Evolutionary conservation across 2,329 filamentous ascomycete species (phyloP), one percentile per base, ranked within the genome.

Genomic region (Pseudonectria foliicola): DNA sequence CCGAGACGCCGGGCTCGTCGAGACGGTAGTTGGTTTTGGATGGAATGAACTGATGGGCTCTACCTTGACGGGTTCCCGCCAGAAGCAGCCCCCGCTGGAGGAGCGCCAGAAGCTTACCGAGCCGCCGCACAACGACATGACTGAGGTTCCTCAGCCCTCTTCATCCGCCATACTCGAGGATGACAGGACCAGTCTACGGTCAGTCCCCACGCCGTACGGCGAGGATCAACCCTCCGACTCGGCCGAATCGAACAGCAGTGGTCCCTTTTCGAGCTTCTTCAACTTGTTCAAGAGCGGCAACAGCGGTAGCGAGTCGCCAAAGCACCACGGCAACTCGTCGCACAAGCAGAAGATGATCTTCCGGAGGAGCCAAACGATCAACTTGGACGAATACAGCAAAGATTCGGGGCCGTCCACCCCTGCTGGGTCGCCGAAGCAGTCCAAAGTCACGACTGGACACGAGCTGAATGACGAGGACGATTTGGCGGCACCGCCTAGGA

Each of bases 11-110:
- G 90, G 90, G 1, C 67, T 96, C 18, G 85, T 98, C 25, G 89
- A 93, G 34, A 95, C 89, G 0, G 80, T 96, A 44, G 87, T 92
- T 21, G 86, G 85, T 36, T 95, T 90, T 71, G 90, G 92, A 3
- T 95, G 89, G 85, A 85, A 87, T 7, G 92, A 98, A 60, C 64
- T 98, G 37, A 95, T 86, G 0, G 78, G 78, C 13, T 64, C 81
- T n/a, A 84, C 77, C 44, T 67, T 73, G 52, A 68, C 49, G 3
- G 53, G 61, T 11, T 59, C 68, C 6, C 59, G 63, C 21, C 64
- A 61, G n/a, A 62, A 59, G n/a, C 62, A 68, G 52, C 53, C 64
- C 4, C 58, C 63, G 2, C 53, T 54, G 2, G 58, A 59, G 29
- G 50, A 54, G 2, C 56, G 58, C 12, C 53, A 50, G 11, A 63